A percentile compares a stretch with the other conserved stretches of the same genome.
Evolutionary conservation across 2,329 filamentous ascomycete species (phyloP).

Genomic region (Colletotrichum orchidophilum): DNA sequence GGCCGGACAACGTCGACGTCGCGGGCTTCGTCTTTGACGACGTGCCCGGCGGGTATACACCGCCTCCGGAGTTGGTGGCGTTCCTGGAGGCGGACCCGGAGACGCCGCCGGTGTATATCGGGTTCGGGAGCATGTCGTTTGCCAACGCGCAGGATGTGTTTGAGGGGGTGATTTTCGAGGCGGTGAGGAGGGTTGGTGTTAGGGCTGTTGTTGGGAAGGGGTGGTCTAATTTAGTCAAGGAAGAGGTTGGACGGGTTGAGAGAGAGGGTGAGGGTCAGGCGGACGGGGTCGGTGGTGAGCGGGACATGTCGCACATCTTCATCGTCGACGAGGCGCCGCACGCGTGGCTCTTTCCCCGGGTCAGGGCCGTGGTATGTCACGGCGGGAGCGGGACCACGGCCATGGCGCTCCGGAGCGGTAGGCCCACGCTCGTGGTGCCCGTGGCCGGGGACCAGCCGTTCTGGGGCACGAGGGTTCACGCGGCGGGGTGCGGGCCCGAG

Average conservation of each 20-base stretch:
- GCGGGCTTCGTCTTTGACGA: constrained; percentile 65
- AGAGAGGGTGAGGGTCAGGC: neutral
- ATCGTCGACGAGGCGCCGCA: constrained; percentile 29
- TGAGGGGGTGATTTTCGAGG: neutral
- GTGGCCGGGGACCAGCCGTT: constrained; percentile 31
- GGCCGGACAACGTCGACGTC: constrained; percentile 62
- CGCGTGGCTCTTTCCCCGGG: constrained; percentile 27
- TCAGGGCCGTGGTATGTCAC: constrained; percentile 28
- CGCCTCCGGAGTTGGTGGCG: constrained; percentile 46
- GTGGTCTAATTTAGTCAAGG: constrained; percentile 3
- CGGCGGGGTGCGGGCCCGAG: constrained; percentile 16
- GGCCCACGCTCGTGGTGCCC: constrained; percentile 25
- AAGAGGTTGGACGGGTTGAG: neutral
- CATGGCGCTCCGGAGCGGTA: constrained; percentile 23
- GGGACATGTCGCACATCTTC: neutral
- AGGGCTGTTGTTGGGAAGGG: constrained; percentile 19
- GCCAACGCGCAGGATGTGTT: constrained; percentile 6
- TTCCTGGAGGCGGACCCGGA: constrained; percentile 41
- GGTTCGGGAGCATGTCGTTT: constrained; percentile 46
- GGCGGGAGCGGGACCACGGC: constrained; percentile 28
- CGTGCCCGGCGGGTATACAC: constrained; percentile 52
- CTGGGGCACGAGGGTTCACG: constrained; percentile 14
- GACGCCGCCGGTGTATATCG: constrained; percentile 43
- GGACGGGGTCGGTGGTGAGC: neutral
- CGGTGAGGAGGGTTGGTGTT: neutral